Evolutionary conservation across 202 grass and related monocot species (phyloP), one percentile per base, ranked within the genome.

Genomic region (Hordeum pubiflorum): DNA sequence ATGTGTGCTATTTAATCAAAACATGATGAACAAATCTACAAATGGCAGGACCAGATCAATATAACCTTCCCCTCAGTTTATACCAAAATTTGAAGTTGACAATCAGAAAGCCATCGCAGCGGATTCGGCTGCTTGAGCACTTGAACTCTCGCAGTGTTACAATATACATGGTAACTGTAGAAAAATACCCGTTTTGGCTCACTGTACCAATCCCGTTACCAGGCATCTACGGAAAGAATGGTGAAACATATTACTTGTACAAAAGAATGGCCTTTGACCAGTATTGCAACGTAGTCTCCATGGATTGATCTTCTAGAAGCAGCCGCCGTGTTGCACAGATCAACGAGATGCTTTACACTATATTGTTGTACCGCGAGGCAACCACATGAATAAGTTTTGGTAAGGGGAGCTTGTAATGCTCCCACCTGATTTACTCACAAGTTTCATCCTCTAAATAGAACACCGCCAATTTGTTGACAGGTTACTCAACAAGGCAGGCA

Each of bases 171-270:
- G 10, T 72, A 27, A 41, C 41, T 17, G 6, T 37, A 67, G 39
- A 58, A 54, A 29, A 31, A 63, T 34, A 80, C 9, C 26, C 15
- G 4, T 74, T 78, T 22, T 10, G 18, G 44, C 24, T 75, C 32
- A 50, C 64, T 79, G 72, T 83, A 65, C 44, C 24, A 65, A 46
- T 38, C 10, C 59, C 46, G n/a, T 40, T 62, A 26, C 74, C 12
- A 41, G 43, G 41, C 69, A 48, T 54, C 69, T 6, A 72, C 8
- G 4, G 3, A 72, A 31, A 72, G 15, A 72, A 50, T 79, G 31
- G 17, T 83, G 18, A 74, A 68, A 75, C 2, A 33, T 75, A 79
- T 48, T 13, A 27, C 57, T 87, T 72, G 43, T 82, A 86, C 78
- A 82, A 77, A 77, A 63, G 79, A 82, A 87, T 74, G 37, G 44